Evolutionary conservation across 495 filamentous ascomycete species (phyloP).

Genomic region (Articulospora tetracladia): DNA sequence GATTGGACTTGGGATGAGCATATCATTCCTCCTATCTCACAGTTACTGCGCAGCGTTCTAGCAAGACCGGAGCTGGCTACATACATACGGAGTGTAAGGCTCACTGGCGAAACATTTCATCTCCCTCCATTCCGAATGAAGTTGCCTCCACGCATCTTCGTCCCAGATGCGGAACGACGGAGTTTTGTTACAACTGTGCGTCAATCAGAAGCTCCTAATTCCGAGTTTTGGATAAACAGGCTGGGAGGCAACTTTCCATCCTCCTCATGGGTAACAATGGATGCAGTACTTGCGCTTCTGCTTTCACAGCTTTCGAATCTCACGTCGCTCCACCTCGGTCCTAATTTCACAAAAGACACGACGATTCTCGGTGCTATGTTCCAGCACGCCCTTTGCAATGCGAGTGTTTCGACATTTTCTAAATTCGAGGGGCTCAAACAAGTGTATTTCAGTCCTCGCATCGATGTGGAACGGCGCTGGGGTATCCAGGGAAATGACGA

Average conservation of each 20-base stretch:
- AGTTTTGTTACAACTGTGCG: not conserved
- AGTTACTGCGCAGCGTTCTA: not conserved
- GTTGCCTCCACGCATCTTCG: not conserved
- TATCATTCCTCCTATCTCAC: not conserved
- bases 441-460: not conserved
- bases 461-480: not conserved
- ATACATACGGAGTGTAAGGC: not conserved
- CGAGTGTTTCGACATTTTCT: not conserved
- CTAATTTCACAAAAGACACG: conserved; percentile 3
- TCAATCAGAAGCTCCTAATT: not conserved
- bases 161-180: not conserved
- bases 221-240: not conserved
- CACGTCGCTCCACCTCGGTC: not conserved
- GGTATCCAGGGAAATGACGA: not conserved
- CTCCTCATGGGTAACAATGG: not conserved
- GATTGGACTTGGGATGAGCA: not conserved
- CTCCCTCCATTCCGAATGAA: not conserved
- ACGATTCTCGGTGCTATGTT: not conserved
- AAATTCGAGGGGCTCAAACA: not conserved
- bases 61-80: not conserved
- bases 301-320: conserved; percentile 5
- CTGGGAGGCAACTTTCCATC: not conserved
- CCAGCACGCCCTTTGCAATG: not conserved
- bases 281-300: conserved; percentile 3
- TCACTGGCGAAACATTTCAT: not conserved